Conservation (phyloP, 495 filamentous ascomycete genomes). For the Articulospora tetracladia region DNA sequence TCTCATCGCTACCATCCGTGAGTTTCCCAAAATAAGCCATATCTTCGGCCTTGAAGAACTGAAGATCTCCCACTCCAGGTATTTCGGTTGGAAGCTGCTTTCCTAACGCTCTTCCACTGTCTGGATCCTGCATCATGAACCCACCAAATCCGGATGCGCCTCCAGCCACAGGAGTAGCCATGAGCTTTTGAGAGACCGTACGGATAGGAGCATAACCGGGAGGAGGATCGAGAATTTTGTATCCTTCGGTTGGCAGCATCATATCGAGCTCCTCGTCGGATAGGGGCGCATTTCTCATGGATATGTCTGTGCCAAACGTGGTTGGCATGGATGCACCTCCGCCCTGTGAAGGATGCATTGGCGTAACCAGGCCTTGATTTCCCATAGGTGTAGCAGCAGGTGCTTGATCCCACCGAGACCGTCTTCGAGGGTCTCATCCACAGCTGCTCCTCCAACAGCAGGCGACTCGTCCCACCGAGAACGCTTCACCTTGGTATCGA, state of each 20-base stretch:
- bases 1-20: conserved; percentile 92
- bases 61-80: conserved; percentile 92
- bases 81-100: conserved; percentile 92
- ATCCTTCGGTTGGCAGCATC: conserved; percentile 89
- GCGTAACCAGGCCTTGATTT: conserved; percentile 76
- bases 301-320: conserved; percentile 76
- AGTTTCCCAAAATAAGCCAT: conserved; percentile 99
- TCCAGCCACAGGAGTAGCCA: conserved; percentile 59
- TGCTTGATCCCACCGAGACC: conserved; percentile 88
- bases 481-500: conserved; percentile 49
- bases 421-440: conserved; percentile 59
- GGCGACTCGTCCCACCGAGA: conserved; percentile 93
- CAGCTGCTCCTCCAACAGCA: conserved; percentile 49
- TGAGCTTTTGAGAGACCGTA: conserved; percentile 70
- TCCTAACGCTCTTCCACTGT: conserved; percentile 71
- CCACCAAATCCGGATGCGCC: conserved; percentile 62
- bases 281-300: conserved; percentile 71
- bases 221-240: conserved; percentile 88
- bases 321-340: conserved; percentile 47
- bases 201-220: conserved; percentile 88
- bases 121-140: conserved; percentile 98
- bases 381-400: conserved; percentile 81
- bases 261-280: conserved; percentile 93
- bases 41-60: conserved; percentile 98
- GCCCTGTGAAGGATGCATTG: conserved; percentile 76